Evolutionary conservation across 2,329 filamentous ascomycete genomes (phyloP).

Genomic region (Colletotrichum limetticola): DNA sequence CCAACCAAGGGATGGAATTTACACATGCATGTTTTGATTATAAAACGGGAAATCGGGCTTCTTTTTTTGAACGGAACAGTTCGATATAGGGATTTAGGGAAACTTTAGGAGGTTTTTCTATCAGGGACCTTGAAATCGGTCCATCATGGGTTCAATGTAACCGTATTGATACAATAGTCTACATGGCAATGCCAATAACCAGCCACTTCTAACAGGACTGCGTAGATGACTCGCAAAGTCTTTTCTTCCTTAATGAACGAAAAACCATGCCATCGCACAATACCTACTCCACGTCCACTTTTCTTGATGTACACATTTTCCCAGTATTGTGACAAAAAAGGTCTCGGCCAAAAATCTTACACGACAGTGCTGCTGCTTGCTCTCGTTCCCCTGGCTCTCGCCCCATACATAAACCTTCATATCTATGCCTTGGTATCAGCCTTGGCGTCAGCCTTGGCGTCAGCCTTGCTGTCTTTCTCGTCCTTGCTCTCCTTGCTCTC

Average conservation of each 20-base stretch:
- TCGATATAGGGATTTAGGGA: neutral
- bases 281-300: constrained; percentile 3
- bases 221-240: neutral
- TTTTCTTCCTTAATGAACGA: neutral
- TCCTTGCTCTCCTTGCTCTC: neutral
- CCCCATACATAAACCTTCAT: neutral
- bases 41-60: neutral
- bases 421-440: neutral
- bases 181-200: constrained; percentile 22
- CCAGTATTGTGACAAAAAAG: neutral
- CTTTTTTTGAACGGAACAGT: neutral
- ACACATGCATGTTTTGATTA: neutral
- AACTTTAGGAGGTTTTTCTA: neutral
- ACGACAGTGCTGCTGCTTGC: neutral
- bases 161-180: constrained; percentile 36
- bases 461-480: constrained; percentile 14
- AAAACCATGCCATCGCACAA: constrained; percentile 6
- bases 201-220: constrained; percentile 2
- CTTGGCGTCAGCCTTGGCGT: constrained; percentile 25
- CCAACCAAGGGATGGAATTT: neutral
- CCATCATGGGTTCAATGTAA: constrained; percentile 30
- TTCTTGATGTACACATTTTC: constrained; percentile 21
- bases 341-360: neutral
- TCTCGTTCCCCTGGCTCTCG: neutral
- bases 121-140: neutral